A percentile compares a stretch with the other conserved stretches of the same genome.
phyloP scores from a whole-genome alignment of 2,329 filamentous ascomycete species.

The Fusarium dimerum region DNA sequence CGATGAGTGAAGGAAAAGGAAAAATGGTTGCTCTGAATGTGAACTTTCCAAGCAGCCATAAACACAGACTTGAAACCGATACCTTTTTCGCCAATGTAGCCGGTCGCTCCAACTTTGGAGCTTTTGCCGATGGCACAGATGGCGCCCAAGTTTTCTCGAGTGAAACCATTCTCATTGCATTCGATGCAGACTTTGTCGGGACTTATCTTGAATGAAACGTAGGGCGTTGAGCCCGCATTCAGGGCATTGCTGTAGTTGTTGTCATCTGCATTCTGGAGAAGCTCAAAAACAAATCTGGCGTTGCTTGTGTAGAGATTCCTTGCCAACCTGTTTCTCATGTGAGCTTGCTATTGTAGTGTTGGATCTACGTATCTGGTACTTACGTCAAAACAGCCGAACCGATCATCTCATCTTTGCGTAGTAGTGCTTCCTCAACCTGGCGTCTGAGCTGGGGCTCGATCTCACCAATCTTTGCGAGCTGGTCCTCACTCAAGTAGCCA shows the following conservation, averaged over 20 bases:
- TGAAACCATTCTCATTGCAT: conserved; percentile 53
- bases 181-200: conserved; percentile 44
- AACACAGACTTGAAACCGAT: conserved; percentile 56
- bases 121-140: conserved; percentile 49
- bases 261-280: conserved; percentile 58
- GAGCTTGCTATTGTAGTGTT: not conserved
- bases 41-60: conserved; percentile 45
- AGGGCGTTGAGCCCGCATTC: conserved; percentile 25
- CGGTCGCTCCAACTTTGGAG: conserved; percentile 42
- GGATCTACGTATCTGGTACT: not conserved
- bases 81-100: conserved; percentile 52
- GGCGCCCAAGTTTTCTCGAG: conserved; percentile 40
- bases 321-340: conserved; percentile 36
- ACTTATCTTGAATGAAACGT: conserved; percentile 38
- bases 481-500: conserved; percentile 22
- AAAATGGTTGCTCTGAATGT: conserved; percentile 45
- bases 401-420: conserved; percentile 25
- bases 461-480: conserved; percentile 16
- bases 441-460: conserved; percentile 18
- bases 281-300: conserved; percentile 51
- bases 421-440: conserved; percentile 23
- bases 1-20: conserved; percentile 46
- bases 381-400: conserved; percentile 26
- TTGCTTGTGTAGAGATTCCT: conserved; percentile 44
- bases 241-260: conserved; percentile 40